phyloP scores from a whole-genome alignment of 495 filamentous ascomycete species.

The Jackrogersella minutella region DNA sequence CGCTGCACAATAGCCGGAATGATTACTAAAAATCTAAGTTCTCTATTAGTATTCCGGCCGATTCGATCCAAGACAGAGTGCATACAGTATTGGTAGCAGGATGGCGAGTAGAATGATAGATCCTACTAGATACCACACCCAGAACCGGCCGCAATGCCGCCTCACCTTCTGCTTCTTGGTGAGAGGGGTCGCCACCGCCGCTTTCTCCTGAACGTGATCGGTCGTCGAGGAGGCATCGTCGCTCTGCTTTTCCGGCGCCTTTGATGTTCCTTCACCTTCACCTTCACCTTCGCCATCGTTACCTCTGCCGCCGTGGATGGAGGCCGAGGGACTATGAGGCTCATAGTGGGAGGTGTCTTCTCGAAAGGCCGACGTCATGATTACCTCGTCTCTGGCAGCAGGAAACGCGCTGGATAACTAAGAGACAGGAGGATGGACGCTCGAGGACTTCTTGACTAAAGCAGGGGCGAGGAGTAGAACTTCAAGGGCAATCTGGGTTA shows the following conservation, averaged over 20 bases:
- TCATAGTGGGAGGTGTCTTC: slow-evolving; percentile 42
- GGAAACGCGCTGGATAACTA: slow-evolving; percentile 13
- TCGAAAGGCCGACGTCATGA: slow-evolving; percentile 43
- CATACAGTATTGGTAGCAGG: slow-evolving; percentile 55
- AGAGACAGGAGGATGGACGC: slow-evolving; percentile 10
- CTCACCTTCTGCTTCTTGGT: slow-evolving; percentile 45
- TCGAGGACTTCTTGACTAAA: slow-evolving; percentile 2
- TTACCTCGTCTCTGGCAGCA: slow-evolving; percentile 29
- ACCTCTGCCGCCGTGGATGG: slow-evolving; percentile 39
- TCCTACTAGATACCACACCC: slow-evolving; percentile 53
- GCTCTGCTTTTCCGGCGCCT: slow-evolving; percentile 26
- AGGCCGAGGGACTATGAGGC: slow-evolving; percentile 25
- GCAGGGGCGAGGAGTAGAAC: slow-evolving; percentile 14
- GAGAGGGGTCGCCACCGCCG: slow-evolving; percentile 27
- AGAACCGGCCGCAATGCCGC: slow-evolving; percentile 52
- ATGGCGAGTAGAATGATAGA: slow-evolving; percentile 52
- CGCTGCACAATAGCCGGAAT: slow-evolving; percentile 54
- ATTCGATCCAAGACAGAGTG: not conserved
- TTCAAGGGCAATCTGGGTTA: slow-evolving; percentile 13
- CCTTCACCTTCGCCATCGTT: slow-evolving; percentile 19
- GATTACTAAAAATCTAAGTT: slow-evolving; percentile 46
- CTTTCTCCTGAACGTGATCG: slow-evolving; percentile 44
- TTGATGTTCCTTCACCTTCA: slow-evolving; percentile 20
- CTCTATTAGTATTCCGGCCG: slow-evolving; percentile 8
- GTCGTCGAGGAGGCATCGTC: slow-evolving; percentile 27